Evolutionary conservation across 2,329 filamentous ascomycete genomes (phyloP).

Genomic region (Trichoderma pleuroti): DNA sequence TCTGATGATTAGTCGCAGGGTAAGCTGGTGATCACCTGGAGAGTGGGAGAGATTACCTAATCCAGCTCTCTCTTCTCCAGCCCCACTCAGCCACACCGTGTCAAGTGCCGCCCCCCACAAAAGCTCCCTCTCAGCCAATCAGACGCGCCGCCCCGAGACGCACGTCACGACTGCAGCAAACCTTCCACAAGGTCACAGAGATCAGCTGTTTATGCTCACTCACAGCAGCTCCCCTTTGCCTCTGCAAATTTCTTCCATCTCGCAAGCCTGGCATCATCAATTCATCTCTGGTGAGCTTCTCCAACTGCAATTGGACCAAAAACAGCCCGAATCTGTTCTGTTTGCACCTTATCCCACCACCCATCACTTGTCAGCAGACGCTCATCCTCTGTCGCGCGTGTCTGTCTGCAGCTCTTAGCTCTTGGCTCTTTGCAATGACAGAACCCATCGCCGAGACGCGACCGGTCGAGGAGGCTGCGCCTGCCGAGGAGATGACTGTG

Average conservation of each 20-base stretch:
- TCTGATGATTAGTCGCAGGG: background rate
- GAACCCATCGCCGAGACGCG: conserved; percentile 24
- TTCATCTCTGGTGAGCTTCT: background rate
- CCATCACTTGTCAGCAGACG: background rate
- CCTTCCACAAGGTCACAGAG: conserved; percentile 1
- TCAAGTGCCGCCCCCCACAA: background rate
- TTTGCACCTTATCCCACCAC: background rate
- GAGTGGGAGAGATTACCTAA: background rate
- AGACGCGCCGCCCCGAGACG: conserved; percentile 3
- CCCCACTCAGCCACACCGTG: conserved; percentile 13
- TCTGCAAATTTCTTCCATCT: background rate
- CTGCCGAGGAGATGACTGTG: conserved; percentile 29
- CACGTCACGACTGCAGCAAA: conserved; percentile 18
- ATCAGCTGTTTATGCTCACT: conserved; percentile 4
- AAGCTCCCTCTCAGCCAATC: background rate
- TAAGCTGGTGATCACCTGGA: background rate
- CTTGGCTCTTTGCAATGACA: conserved; percentile 21
- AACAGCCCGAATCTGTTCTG: background rate
- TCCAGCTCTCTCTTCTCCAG: background rate
- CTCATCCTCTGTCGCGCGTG: background rate
- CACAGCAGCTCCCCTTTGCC: background rate
- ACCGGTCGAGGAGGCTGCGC: conserved; percentile 24
- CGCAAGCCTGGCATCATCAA: background rate
- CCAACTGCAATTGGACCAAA: background rate
- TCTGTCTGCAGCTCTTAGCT: background rate